Evolutionary conservation across 139 green algal species (phyloP).

Genomic region (Dunaliella primolecta): DNA sequence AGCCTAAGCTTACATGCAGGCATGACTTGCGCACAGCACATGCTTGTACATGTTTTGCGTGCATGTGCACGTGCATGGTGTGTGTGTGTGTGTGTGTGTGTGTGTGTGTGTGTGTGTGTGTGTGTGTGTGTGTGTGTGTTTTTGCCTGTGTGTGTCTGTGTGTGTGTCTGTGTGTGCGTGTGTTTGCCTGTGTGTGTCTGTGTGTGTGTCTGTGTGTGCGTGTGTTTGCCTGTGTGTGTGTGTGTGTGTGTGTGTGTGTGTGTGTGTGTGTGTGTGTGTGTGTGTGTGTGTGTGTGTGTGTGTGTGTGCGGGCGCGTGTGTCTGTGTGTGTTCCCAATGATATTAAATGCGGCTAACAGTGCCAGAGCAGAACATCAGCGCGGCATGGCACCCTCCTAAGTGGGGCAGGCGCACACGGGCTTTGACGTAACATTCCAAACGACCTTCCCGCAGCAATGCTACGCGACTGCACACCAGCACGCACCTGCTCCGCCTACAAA

Average conservation of each 20-base stretch:
- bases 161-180: not conserved
- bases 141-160: not conserved
- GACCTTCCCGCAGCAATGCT: too few relatives aligned
- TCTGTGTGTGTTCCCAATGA: not conserved
- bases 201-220: not conserved
- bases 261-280: not conserved
- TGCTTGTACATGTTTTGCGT: too few relatives aligned
- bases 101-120: not conserved
- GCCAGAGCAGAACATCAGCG: too few relatives aligned
- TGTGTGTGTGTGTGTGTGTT: not conserved
- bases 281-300: not conserved
- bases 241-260: too few relatives aligned
- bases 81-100: not conserved
- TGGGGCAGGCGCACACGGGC: not conserved
- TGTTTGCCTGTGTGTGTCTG: not conserved
- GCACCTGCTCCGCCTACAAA: constrained; percentile 38
- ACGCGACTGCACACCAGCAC: not conserved
- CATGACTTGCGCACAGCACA: too few relatives aligned
- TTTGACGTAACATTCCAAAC: not conserved
- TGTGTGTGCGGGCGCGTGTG: not conserved
- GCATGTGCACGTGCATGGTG: not conserved
- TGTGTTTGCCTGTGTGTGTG: too few relatives aligned
- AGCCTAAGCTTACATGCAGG: too few relatives aligned
- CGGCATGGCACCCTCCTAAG: too few relatives aligned
- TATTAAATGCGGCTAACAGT: too few relatives aligned